Evolutionary conservation across 2,329 filamentous ascomycete species (phyloP), one percentile per base, ranked within the genome.

Genomic region (Colletotrichum endophyticum): DNA sequence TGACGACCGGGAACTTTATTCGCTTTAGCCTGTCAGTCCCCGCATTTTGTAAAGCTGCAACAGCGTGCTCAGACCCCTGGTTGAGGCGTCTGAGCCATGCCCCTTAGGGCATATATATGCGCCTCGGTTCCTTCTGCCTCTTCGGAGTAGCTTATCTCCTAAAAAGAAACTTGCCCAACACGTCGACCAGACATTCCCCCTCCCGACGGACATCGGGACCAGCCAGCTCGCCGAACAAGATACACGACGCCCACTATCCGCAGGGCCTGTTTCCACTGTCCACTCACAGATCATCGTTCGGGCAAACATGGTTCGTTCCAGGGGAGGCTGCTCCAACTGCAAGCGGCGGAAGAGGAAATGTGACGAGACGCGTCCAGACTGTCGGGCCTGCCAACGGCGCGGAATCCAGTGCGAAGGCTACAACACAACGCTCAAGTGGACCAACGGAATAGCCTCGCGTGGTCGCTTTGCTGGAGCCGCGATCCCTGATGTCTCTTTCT

Each of bases 331-430:
- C 62, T 70, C 66, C 62, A 77, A 78, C 28, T 78, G 76, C 70
- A 78, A 77, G 63, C 74, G 76, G 15, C 66, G 76, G 28, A 78
- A 78, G 71, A 66, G 76, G 16, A 79, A 79, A 66, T 79, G 77
- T 22, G 78, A 79, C 66, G 78, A 79, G 53, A 64, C 64, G 49
- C 77, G 76, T 16, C 77, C 78, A 16, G 73, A 67, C 27, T 79
- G 78, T 61, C 71, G 56, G 28, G 74, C 70, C 28, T 79, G 78
- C 15, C 32, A 25, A 22, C 63, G 64, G 3, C 56, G 74, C 4
- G 78, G 78, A 13, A 62, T 78, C 6, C 71, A 69, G 13, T 79
- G 78, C 59, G 68, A 76, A 11, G 78, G 78, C 34, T 79, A 79
- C 57, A 67, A 56, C 36, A 69, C 78, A 16, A 32, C 30, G 8